These are phyloP conservation scores for Umbelopsis sp. DNA, from an alignment of 371 early-diverging fungal genomes.

Conservation along the genomic window DNA sequence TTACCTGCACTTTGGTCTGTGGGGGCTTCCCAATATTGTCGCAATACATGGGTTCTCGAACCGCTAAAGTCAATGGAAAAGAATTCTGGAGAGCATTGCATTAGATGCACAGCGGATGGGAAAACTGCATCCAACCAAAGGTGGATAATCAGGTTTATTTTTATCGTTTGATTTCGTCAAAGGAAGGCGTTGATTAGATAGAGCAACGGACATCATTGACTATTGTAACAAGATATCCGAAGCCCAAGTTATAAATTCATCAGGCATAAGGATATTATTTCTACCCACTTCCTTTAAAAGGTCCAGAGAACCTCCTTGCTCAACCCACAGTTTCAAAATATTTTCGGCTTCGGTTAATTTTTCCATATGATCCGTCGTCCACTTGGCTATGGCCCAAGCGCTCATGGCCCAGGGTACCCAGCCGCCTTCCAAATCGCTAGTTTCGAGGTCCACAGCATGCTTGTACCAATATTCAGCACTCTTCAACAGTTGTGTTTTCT, in stretches of 20 bases:
- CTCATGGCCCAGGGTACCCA: slow-evolving; percentile 17
- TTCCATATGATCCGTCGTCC: slow-evolving; percentile 23
- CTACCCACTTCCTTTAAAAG: slow-evolving; percentile 17
- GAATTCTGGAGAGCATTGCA: too few relatives aligned
- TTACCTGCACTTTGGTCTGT: too few relatives aligned
- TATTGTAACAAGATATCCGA: neutral
- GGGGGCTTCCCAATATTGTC: too few relatives aligned
- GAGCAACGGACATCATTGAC: neutral
- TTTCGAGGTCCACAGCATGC: slow-evolving; percentile 15
- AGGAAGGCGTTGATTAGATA: neutral
- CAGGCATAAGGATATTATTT: slow-evolving; percentile 12
- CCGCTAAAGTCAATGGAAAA: too few relatives aligned
- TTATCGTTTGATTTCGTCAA: neutral
- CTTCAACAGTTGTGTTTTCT: slow-evolving; percentile 37
- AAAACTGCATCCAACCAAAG: neutral
- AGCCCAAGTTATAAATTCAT: slow-evolving; percentile 13
- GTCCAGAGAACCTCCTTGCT: slow-evolving; percentile 17
- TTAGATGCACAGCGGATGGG: neutral
- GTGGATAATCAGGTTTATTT: neutral
- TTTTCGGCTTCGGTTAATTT: slow-evolving; percentile 35
- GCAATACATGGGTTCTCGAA: too few relatives aligned
- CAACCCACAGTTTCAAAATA: slow-evolving; percentile 18
- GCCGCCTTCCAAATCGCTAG: slow-evolving; percentile 17
- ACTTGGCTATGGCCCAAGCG: slow-evolving; percentile 7
- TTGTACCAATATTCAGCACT: slow-evolving; percentile 28